A percentile compares a stretch with the other conserved stretches of the same genome.
phyloP scores from a whole-genome alignment of 1,284 basidiomycete genomes.

The Puccinia polysora region DNA sequence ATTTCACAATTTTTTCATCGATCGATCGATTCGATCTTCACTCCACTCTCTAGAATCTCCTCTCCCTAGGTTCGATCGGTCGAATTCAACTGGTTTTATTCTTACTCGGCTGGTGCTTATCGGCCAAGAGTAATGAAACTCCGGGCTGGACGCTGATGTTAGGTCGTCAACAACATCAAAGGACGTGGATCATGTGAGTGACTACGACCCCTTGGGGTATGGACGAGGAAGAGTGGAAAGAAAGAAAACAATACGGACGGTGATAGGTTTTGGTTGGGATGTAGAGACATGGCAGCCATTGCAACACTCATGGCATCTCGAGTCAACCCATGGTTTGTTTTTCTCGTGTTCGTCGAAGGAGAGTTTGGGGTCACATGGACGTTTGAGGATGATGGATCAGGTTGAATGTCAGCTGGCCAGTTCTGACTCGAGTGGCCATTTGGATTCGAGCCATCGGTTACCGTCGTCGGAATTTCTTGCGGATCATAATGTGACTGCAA shows the following conservation, averaged over 20 bases:
- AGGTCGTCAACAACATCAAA: no score
- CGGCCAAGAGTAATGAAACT: constrained; percentile 26
- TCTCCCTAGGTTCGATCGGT: no score
- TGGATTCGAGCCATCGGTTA: no score
- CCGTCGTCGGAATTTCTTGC: neutral
- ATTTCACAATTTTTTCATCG: no score
- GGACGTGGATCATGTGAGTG: neutral
- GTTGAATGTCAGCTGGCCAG: no score
- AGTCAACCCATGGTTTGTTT: neutral
- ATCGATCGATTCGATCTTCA: no score
- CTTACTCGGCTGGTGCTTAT: constrained; percentile 18
- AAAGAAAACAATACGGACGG: neutral
- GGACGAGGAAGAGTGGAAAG: neutral
- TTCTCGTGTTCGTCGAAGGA: neutral
- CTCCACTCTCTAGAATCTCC: no score
- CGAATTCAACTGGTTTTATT: no score
- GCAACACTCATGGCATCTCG: constrained; percentile 16
- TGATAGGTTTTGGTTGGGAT: constrained; percentile 15
- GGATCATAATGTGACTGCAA: neutral
- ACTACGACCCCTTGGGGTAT: no score
- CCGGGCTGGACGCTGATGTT: constrained; percentile 32
- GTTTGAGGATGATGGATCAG: neutral
- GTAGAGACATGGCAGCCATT: constrained; percentile 34
- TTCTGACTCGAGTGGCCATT: no score
- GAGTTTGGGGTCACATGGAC: no score